phyloP scores from a whole-genome alignment of 2,329 filamentous ascomycete species.

The Blastomyces gilchristii region DNA sequence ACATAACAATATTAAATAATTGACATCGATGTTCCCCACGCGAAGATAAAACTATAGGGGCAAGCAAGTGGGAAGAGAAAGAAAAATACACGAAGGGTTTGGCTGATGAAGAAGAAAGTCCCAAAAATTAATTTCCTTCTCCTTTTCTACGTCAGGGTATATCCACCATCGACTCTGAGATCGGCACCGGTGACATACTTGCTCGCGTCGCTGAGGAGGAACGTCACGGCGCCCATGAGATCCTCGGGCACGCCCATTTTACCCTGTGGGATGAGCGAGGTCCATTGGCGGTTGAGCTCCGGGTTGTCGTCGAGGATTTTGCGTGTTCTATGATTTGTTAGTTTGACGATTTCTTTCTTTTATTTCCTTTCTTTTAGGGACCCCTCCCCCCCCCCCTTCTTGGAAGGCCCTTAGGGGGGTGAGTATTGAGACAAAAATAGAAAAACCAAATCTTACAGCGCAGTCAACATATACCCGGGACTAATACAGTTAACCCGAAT shows the following conservation, averaged over 20 bases:
- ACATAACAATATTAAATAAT: too few relatives aligned
- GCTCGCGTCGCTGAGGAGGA: slow-evolving; percentile 69
- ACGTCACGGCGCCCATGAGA: slow-evolving; percentile 85
- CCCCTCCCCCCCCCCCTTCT: too few relatives aligned
- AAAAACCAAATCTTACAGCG: slow-evolving; percentile 53
- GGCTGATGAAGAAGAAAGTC: neutral
- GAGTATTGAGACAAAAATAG: slow-evolving; percentile 14
- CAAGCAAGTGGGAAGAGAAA: too few relatives aligned
- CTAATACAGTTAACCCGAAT: slow-evolving; percentile 94
- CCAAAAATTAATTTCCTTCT: neutral
- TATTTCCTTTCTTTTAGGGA: too few relatives aligned
- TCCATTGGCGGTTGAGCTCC: slow-evolving; percentile 83
- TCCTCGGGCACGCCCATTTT: slow-evolving; percentile 91
- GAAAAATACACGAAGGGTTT: too few relatives aligned
- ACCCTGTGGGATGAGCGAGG: slow-evolving; percentile 77
- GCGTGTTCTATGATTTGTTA: slow-evolving; percentile 53
- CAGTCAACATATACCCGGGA: slow-evolving; percentile 93
- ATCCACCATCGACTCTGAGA: slow-evolving; percentile 76
- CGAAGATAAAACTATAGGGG: too few relatives aligned
- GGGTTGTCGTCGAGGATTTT: slow-evolving; percentile 93
- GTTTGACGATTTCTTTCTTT: neutral
- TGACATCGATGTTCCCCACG: too few relatives aligned
- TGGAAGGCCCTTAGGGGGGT: too few relatives aligned
- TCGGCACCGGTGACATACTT: slow-evolving; percentile 66
- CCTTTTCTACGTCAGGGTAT: slow-evolving; percentile 57